A percentile compares a stretch with the other conserved stretches of the same genome.
These are phyloP conservation scores for Sporothrix brunneoviolacea DNA, from an alignment of 2,329 filamentous ascomycete genomes.

Conservation along the genomic window DNA sequence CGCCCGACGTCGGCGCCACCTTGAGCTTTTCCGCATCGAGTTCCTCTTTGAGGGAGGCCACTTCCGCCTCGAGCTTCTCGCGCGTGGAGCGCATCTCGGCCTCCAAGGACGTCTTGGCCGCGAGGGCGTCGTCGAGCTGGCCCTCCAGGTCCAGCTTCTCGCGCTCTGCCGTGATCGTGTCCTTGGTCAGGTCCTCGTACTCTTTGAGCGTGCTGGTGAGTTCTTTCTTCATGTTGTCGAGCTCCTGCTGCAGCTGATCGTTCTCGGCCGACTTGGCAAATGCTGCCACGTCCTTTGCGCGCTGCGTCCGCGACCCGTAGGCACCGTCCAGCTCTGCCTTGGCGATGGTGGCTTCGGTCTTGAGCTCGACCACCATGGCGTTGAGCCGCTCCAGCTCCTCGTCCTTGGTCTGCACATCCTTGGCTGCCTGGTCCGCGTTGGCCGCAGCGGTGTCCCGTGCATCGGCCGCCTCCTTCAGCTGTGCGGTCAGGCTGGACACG, in stretches of 20 bases:
- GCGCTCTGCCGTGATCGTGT: constrained; percentile 43
- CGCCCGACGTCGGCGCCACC: constrained; percentile 28
- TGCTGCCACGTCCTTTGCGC: constrained; percentile 51
- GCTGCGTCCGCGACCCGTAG: constrained; percentile 52
- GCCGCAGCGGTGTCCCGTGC: constrained; percentile 25
- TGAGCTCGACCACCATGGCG: constrained; percentile 49
- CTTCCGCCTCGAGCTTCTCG: constrained; percentile 36
- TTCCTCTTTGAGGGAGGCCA: constrained; percentile 41
- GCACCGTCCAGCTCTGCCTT: constrained; percentile 57
- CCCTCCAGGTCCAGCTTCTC: constrained; percentile 42
- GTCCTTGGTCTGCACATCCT: constrained; percentile 42
- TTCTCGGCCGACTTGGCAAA: constrained; percentile 44
- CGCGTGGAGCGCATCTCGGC: constrained; percentile 31
- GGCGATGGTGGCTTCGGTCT: constrained; percentile 55
- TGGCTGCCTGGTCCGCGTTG: constrained; percentile 31
- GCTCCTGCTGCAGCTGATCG: constrained; percentile 39
- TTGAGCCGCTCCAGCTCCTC: constrained; percentile 45
- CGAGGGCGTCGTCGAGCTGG: constrained; percentile 35
- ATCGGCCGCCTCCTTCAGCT: constrained; percentile 26
- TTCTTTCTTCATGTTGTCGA: constrained; percentile 45
- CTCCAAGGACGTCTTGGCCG: constrained; percentile 31
- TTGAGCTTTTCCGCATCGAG: constrained; percentile 45
- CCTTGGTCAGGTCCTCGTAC: constrained; percentile 46
- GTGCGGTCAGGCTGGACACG: constrained; percentile 31
- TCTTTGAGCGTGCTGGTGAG: constrained; percentile 44